These are phyloP conservation scores for Phytomonas serpens DNA, from an alignment of 208 protist species.

Conservation along the genomic window DNA sequence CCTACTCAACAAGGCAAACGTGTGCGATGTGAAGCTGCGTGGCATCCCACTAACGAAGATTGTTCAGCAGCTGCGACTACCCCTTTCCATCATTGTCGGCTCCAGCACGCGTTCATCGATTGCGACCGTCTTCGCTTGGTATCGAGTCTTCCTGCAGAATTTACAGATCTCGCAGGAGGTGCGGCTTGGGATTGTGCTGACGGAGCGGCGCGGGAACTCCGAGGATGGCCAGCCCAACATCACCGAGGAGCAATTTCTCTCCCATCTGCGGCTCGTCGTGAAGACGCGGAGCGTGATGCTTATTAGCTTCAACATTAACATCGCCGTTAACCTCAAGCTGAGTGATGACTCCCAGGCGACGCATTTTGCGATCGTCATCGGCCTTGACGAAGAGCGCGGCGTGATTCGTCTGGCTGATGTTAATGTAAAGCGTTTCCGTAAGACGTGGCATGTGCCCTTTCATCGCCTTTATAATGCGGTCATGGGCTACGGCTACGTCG, in stretches of 20 bases:
- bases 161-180: conserved; percentile 59
- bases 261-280: conserved; percentile 56
- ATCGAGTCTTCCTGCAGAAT: conserved; percentile 68
- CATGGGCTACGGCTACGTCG: conserved; percentile 88
- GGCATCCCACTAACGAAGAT: conserved; percentile 87
- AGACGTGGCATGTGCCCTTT: conserved; percentile 82
- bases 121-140: conserved; percentile 62
- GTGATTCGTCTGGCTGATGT: conserved; percentile 83
- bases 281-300: conserved; percentile 77
- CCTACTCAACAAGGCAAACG: conserved; percentile 54
- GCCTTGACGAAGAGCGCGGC: conserved; percentile 57
- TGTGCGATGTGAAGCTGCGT: conserved; percentile 76
- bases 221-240: conserved; percentile 83
- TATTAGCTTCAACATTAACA: conserved; percentile 83
- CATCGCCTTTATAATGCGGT: conserved; percentile 68
- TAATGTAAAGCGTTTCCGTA: conserved; percentile 84
- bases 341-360: conserved; percentile 42
- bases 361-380: conserved; percentile 87
- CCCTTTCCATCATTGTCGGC: conserved; percentile 70
- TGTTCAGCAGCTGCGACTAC: conserved; percentile 67
- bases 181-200: conserved; percentile 54
- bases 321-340: conserved; percentile 71
- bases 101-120: conserved; percentile 52
- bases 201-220: conserved; percentile 56
- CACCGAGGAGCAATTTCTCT: conserved; percentile 61